Percentiles rank a stretch among this genome's conserved stretches.
Conservation (phyloP, 495 filamentous ascomycete species). For the Halenospora varia region DNA sequence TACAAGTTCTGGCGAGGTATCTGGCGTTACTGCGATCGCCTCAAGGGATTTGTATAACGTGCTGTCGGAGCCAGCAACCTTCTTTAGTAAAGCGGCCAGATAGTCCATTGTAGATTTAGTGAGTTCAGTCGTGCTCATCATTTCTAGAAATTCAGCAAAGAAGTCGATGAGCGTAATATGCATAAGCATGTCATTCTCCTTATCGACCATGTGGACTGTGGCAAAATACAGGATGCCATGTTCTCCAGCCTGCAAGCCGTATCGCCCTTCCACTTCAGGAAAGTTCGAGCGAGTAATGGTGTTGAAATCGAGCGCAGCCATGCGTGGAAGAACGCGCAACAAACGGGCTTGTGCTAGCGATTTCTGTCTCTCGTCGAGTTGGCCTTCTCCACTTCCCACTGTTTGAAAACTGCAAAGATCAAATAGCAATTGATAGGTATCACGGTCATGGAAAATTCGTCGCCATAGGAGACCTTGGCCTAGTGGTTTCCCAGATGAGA, state of each 20-base stretch:
- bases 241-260: conserved; percentile 25
- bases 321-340: conserved; percentile 63
- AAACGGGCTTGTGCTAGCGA: conserved; percentile 77
- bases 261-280: conserved; percentile 54
- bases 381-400: conserved; percentile 29
- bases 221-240: conserved; percentile 72
- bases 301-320: conserved; percentile 61
- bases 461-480: conserved; percentile 74
- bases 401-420: conserved; percentile 52
- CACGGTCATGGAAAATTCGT: conserved; percentile 61
- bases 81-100: conserved; percentile 33
- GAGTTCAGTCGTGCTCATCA: conserved; percentile 42
- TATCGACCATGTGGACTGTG: conserved; percentile 68
- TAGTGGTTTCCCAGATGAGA: conserved; percentile 32
- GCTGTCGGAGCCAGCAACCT: conserved; percentile 35
- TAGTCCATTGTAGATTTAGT: conserved; percentile 36
- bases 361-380: conserved; percentile 55
- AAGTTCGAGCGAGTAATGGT: conserved; percentile 55
- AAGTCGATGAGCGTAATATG: conserved; percentile 76
- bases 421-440: conserved; percentile 63
- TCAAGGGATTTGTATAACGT: conserved; percentile 36
- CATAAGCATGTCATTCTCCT: conserved; percentile 68
- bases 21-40: conserved; percentile 25
- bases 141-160: conserved; percentile 59
- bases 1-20: conserved; percentile 22